Evolutionary conservation across 2,329 filamentous ascomycete species (phyloP).

Genomic region (Pestalotiopsis sp.): DNA sequence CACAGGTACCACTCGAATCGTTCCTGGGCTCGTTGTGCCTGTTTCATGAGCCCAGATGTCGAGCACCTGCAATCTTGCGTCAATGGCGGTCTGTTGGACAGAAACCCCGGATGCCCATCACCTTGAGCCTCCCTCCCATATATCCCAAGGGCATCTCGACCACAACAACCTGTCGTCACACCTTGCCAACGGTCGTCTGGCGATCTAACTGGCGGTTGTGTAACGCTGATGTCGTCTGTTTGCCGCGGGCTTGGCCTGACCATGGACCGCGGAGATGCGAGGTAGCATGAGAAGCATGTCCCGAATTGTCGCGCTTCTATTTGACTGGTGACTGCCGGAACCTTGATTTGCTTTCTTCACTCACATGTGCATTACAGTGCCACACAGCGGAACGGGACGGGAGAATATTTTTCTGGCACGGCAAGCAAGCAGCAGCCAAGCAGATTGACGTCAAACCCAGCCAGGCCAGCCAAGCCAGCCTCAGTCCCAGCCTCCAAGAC

Average conservation of each 20-base stretch:
- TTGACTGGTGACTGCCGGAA: not conserved
- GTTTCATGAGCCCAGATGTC: not conserved
- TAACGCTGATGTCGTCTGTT: not conserved
- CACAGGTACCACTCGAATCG: not conserved
- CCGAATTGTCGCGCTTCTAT: not conserved
- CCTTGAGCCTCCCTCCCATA: not conserved
- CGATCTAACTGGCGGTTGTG: not conserved
- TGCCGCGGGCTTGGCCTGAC: not conserved
- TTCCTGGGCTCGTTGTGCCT: not conserved
- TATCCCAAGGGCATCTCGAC: not conserved
- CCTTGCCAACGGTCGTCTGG: not conserved
- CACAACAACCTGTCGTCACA: not conserved
- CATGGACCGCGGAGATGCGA: not conserved
- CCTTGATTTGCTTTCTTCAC: not conserved
- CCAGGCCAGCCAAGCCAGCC: too few relatives aligned
- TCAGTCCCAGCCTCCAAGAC: not conserved
- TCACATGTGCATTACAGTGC: not conserved
- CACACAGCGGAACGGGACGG: not conserved
- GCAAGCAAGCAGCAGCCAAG: not conserved
- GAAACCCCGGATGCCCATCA: not conserved
- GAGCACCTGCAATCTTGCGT: slow-evolving; percentile 8
- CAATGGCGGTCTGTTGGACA: slow-evolving; percentile 1
- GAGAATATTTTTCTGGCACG: not conserved
- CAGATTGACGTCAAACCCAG: not conserved
- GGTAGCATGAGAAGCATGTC: not conserved